Base-by-base conservation (phyloP, 1,284 basidiomycete genomes). In the Marasmius fiardii region DNA sequence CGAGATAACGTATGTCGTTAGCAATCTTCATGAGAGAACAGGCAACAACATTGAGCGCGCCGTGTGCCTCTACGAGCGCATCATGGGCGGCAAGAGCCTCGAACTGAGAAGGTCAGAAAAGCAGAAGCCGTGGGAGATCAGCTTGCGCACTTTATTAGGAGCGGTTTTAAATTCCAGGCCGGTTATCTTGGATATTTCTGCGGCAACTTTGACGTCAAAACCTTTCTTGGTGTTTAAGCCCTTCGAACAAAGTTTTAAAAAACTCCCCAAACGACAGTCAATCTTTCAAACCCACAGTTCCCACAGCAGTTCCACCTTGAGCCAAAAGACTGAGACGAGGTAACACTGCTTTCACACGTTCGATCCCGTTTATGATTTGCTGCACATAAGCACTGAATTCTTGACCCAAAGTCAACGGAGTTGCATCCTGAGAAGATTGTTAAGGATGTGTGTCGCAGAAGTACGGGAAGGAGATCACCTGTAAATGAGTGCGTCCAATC, bases 11-110 rank as follows among this genome's bases (percentile, higher is more conserved):
- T 68, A 99, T 97, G 70, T 99, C 97, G 72, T 99, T 99, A 56
- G 96, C 97, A 66, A 99, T 98, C 82, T 99, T 99, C 94, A 98
- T 98, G 61, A 98, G 76, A 31, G 94, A 97, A 66, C 90, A 92
- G 16, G 97, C 97, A 55, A 99, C 74, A 43, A 92, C 90, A 74
- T 99, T 99, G 62, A 99, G 81, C 10, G 95, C 95, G 57, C 97
- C 97, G 57, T 96, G 95, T 11, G 95, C 88, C 76, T 99, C 97
- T 18, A 98, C 95, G 57, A 99, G 85, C 3, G 97, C 97, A 73
- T 99, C 97, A 72, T 99, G 97, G 18, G 92, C 81, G 28, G 97
- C 97, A 55, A 99, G 86, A 4, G 95, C 96, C 74, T 99, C 97
- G 64, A 99, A 99, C 92, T 93, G 64, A 1, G 43, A 43, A 41